Evolutionary conservation across 192 early-diverging fungal species (phyloP), one percentile per base, ranked within the genome.

Genomic region (Coemansia sp.): DNA sequence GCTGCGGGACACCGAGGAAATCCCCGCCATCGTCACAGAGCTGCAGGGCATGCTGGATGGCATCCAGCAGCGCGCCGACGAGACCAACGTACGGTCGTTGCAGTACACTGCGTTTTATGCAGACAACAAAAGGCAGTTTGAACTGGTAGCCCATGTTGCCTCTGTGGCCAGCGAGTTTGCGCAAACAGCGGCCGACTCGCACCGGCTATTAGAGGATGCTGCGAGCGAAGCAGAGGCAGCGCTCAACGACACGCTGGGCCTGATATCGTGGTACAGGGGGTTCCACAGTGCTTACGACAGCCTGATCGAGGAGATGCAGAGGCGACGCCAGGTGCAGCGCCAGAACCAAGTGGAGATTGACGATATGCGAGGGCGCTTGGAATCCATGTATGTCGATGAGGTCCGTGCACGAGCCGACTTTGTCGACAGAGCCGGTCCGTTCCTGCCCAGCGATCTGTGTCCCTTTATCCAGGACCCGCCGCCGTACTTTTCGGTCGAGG

Each of bases 381-480:
- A 80, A 14, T 53, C 60, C 22, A 29, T 70, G 60, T 57, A 74
- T 36, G 23, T 62, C 57, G 71, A 73, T 28, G 77, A 80, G 50
- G 55, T 80, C 48, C 45, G 59, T 11, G 29, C 37, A 50, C 59
- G 77, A 0, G 64, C 66, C 7, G 63, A 28, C 57, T 80, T 80
- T 65, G 77, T 80, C 20, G 71, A 70, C n/a, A 42, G 61, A 54
- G 68, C 60, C 3, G 77, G 77, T 1, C 65, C 63, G 34, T 80
- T 63, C 19, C 34, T 80, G 57, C 77, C 77, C n/a, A 80, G 77
- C 54, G 77, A 80, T 50, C 58, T 80, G 71, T 80, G 77, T 8
- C 77, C 77, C 56, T 80, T 80, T 52, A 80, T 80, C 29, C 77
- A 80, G 61, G 77, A 80, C 64, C 77, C 77, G 64, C 77, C 77